Conservation (phyloP, 257 asterid genomes). For the Oldenlandia corymbosa region DNA sequence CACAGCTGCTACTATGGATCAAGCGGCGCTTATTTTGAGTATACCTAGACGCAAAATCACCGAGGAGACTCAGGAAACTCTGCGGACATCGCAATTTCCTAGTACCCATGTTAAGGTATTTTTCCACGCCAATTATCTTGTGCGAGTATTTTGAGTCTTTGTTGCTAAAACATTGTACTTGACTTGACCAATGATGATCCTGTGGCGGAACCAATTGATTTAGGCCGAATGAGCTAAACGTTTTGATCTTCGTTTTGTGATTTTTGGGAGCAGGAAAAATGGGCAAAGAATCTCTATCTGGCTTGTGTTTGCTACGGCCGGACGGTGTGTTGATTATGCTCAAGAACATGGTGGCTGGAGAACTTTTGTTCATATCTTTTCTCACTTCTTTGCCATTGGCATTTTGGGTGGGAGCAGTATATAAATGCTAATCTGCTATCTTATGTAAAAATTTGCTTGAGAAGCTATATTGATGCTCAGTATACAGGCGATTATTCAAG, state of each 20-base stretch:
- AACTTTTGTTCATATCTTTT: not conserved
- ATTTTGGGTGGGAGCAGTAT: not conserved
- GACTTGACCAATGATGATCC: not conserved
- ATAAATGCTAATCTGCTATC: not conserved
- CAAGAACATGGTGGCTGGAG: not conserved
- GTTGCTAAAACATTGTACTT: not conserved
- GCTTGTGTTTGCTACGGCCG: constrained; percentile 32
- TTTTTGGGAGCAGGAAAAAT: constrained; percentile 18
- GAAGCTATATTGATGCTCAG: not conserved
- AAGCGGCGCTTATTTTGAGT: constrained; percentile 45
- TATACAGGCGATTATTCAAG: not conserved
- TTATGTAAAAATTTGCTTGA: not conserved
- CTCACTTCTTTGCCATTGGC: not conserved
- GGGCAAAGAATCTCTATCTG: constrained; percentile 36
- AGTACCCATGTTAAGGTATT: constrained; percentile 36
- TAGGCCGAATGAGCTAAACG: not conserved
- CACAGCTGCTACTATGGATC: constrained; percentile 43
- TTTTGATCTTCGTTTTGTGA: not conserved
- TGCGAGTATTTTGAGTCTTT: not conserved
- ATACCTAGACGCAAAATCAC: constrained; percentile 33
- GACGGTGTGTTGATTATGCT: constrained; percentile 23
- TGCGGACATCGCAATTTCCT: constrained; percentile 44
- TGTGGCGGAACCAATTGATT: not conserved
- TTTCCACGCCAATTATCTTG: too few relatives aligned
- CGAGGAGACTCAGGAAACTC: constrained; percentile 44